Evolutionary conservation across 2,329 filamentous ascomycete genomes (phyloP).

Genomic region (Alternaria sp.): DNA sequence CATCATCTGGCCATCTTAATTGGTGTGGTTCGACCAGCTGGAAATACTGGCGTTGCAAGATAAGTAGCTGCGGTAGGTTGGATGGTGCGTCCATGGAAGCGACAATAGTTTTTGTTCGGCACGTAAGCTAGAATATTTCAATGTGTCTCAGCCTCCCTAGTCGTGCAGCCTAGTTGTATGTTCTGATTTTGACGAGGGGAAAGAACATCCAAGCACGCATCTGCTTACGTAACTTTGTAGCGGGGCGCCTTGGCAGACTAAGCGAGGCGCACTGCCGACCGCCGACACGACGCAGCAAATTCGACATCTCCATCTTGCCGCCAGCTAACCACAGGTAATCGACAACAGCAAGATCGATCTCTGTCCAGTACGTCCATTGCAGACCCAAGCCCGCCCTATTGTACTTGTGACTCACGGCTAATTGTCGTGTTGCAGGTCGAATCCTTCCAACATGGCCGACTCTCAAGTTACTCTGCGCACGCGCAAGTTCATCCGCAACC

Average conservation of each 20-base stretch:
- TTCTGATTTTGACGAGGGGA: background rate
- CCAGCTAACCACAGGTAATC: constrained; percentile 39
- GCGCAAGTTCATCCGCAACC: constrained; percentile 99
- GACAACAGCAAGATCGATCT: constrained; percentile 44
- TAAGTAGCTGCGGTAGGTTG: constrained; percentile 20
- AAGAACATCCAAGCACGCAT: constrained; percentile 3
- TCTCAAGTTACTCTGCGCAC: constrained; percentile 71
- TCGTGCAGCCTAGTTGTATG: background rate
- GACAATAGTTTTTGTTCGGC: background rate
- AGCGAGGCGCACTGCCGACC: constrained; percentile 19
- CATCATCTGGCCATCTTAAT: constrained; percentile 68
- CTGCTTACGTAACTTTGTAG: constrained; percentile 31
- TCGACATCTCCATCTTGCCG: constrained; percentile 41
- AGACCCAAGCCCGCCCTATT: constrained; percentile 8
- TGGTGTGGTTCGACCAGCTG: constrained; percentile 70
- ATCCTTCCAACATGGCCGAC: constrained; percentile 78
- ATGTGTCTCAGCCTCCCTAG: background rate
- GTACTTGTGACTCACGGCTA: constrained; percentile 11
- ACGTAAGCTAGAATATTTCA: background rate
- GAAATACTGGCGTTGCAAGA: constrained; percentile 76
- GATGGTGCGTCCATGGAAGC: constrained; percentile 19
- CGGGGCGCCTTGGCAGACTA: constrained; percentile 21
- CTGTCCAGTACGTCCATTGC: constrained; percentile 40
- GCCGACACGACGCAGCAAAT: constrained; percentile 23
- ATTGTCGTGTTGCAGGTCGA: constrained; percentile 38